Evolutionary conservation across 164 flowering plant genomes (phyloP), one percentile per base, ranked within the genome.

Genomic region (Saururus chinensis): DNA sequence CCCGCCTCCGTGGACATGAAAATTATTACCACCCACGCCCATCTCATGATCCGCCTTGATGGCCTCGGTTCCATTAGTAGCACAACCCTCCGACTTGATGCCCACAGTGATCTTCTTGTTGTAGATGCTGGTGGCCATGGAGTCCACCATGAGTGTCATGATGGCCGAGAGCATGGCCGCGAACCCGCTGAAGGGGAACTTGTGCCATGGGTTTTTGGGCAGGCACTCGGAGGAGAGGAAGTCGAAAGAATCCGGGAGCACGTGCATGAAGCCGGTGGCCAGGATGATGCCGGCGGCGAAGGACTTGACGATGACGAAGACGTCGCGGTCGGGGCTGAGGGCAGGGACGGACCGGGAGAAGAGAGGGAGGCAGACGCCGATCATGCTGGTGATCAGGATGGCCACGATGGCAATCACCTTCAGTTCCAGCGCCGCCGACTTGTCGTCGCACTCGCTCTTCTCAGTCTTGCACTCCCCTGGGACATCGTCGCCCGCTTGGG

Each of bases 261-360:
- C 76, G 16, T 74, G 76, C 76, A 74, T 70, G 54, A 66, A 74
- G 16, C 76, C 76, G 0, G 76, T 74, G 1, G 71, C 73, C 0
- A 74, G 71, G 20, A 74, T 74, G 45, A 74, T 66, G 25, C 76
- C 76, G 5, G 71, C 63, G 0, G 76, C 70, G 41, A 74, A 74
- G 17, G 76, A 58, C 53, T 67, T 73, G 5, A 73, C 68, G 13
- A 73, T 60, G 19, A 69, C 48, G 23, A 73, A 73, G 17, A 67
- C 55, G 30, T 61, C 51, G 10, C 68, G 56, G 17, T 73, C 76
- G 0, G 76, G 76, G 9, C 51, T 40, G 40, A 73, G 64, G 4
- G 73, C 73, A 0, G 73, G 76, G 26, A 69, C 23, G 0, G 65
- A 56, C 1, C 62, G 61, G 0, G 73, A 19, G 19, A 70, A 37